Conservation (phyloP, 164 flowering plant species). For the Vitis rotundifolia region DNA sequence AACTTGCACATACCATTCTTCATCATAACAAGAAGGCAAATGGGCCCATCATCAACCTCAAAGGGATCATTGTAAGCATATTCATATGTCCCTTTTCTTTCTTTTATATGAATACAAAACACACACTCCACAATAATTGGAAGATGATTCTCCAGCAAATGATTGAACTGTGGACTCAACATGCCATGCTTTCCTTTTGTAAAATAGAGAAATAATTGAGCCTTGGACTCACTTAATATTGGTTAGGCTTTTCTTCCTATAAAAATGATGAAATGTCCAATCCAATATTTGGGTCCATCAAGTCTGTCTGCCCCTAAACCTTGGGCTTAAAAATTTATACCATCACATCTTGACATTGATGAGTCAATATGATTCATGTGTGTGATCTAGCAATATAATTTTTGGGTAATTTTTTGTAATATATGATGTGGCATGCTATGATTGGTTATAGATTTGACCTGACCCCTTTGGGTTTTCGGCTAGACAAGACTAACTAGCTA, state of each 20-base stretch:
- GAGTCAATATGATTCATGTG: too few relatives aligned
- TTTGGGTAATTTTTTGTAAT: background rate
- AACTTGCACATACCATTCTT: conserved; percentile 65
- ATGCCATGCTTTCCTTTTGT: background rate
- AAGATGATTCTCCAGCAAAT: too few relatives aligned
- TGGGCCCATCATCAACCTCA: conserved; percentile 47
- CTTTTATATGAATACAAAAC: background rate
- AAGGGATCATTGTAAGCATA: conserved; percentile 46
- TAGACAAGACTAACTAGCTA: too few relatives aligned
- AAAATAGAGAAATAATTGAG: background rate
- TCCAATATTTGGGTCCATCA: too few relatives aligned
- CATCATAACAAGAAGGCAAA: conserved; percentile 37
- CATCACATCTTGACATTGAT: too few relatives aligned
- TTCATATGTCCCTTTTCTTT: background rate
- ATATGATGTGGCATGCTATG: background rate
- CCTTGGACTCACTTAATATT: background rate
- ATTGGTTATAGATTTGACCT: background rate
- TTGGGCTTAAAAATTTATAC: too few relatives aligned
- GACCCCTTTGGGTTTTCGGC: too few relatives aligned
- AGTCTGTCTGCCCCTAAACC: too few relatives aligned
- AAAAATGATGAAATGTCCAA: too few relatives aligned
- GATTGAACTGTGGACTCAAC: background rate
- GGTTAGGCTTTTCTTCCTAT: too few relatives aligned
- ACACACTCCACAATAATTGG: too few relatives aligned
- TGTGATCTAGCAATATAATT: too few relatives aligned